Evolutionary conservation across 225 moss, liverwort and hornwort species (phyloP).

Genomic region (Antitrichia curtipendula): DNA sequence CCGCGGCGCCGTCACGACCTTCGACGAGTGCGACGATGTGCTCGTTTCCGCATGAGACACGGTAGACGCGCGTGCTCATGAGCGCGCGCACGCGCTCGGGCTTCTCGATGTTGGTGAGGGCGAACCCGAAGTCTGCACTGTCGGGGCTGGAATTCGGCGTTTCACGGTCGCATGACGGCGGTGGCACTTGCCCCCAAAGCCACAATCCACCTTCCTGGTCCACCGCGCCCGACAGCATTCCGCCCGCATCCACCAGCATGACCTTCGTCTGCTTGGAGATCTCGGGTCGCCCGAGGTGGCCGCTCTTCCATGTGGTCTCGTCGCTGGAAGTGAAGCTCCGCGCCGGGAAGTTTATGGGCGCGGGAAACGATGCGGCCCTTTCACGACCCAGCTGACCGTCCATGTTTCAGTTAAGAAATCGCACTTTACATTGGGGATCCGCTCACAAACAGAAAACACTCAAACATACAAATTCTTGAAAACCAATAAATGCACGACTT

Average conservation of each 20-base stretch:
- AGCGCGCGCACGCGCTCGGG: slow-evolving; percentile 42
- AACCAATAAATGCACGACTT: neutral
- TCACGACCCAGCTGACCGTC: slow-evolving; percentile 66
- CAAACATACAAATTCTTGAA: neutral
- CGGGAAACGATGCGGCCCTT: slow-evolving; percentile 40
- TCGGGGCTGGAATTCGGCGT: slow-evolving; percentile 12
- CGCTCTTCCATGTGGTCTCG: slow-evolving; percentile 6
- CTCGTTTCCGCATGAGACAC: slow-evolving; percentile 52
- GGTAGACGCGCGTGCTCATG: slow-evolving; percentile 17
- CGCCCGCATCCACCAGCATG: slow-evolving; percentile 27
- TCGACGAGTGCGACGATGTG: slow-evolving; percentile 44
- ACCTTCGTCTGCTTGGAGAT: slow-evolving; percentile 21
- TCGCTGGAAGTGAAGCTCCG: slow-evolving; percentile 18
- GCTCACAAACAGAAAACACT: neutral
- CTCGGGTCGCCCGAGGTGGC: neutral
- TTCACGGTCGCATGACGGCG: slow-evolving; percentile 7
- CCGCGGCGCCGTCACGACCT: slow-evolving; percentile 9
- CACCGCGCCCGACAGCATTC: slow-evolving; percentile 20
- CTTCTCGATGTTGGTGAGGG: slow-evolving; percentile 24
- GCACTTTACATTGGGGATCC: neutral
- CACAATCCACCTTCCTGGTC: slow-evolving; percentile 30
- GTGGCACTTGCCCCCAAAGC: slow-evolving; percentile 36
- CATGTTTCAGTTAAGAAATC: slow-evolving; percentile 39
- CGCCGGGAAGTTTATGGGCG: slow-evolving; percentile 17
- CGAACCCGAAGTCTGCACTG: neutral